Percentiles rank a stretch among this genome's conserved stretches.
Conservation (phyloP, 1,284 basidiomycete genomes). For the Pseudomicrostroma phylloplanum region DNA sequence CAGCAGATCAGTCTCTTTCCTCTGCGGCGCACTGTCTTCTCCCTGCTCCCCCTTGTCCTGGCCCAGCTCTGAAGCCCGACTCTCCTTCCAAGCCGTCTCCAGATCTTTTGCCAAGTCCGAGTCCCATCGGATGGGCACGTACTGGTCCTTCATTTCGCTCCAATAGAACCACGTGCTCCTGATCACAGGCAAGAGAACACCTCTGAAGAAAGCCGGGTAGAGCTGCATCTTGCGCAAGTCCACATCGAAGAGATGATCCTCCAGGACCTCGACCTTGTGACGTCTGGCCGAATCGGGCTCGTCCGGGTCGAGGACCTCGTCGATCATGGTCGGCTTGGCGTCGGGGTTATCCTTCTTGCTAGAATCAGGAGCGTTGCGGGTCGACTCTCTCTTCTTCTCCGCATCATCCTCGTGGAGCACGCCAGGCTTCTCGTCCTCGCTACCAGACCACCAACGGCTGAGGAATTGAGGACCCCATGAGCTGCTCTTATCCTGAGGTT, state of each 20-base stretch:
- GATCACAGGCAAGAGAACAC: constrained; percentile 45
- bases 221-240: constrained; percentile 42
- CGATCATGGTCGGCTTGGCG: constrained; percentile 22
- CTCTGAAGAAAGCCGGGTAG: constrained; percentile 52
- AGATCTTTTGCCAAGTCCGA: constrained; percentile 46
- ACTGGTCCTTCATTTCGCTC: constrained; percentile 28
- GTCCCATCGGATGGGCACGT: constrained; percentile 40
- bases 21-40: not conserved
- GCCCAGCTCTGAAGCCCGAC: constrained; percentile 8
- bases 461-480: constrained; percentile 4
- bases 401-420: too few species aligned
- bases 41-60: not conserved
- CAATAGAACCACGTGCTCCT: constrained; percentile 52
- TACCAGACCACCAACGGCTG: too few species aligned
- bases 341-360: too few species aligned
- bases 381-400: too few species aligned
- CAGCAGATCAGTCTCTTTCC: constrained; percentile 1
- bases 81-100: constrained; percentile 25
- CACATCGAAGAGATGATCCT: constrained; percentile 47
- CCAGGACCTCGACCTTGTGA: constrained; percentile 40
- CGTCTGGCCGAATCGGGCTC: constrained; percentile 27
- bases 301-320: constrained; percentile 38
- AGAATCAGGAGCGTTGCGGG: too few species aligned
- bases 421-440: too few species aligned
- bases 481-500: not conserved